Evolutionary conservation across 2,329 filamentous ascomycete species (phyloP).

Genomic region (Ophiostoma tasmaniense): DNA sequence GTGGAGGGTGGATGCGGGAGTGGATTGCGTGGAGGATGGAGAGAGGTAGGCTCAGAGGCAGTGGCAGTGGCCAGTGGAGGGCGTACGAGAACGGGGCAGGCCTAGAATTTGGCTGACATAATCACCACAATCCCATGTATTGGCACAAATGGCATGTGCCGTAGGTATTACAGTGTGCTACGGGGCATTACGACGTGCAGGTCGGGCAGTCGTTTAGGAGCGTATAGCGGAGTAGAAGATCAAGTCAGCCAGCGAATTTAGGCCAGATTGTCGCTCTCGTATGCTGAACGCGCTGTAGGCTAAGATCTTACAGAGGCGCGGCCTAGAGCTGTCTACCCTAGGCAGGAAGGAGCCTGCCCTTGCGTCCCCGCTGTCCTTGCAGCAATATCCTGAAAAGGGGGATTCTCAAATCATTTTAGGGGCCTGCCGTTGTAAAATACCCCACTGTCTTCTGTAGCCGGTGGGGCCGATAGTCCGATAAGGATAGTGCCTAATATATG

Average conservation of each 20-base stretch:
- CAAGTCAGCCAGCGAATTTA: not conserved
- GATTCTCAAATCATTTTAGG: not conserved
- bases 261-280: not conserved
- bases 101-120: too few species aligned
- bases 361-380: not conserved
- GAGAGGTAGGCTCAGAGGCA: not conserved
- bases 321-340: not conserved
- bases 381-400: not conserved
- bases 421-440: not conserved
- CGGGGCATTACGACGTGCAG: not conserved
- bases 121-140: too few species aligned
- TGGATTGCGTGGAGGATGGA: slow-evolving; percentile 10
- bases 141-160: not conserved
- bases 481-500: not conserved
- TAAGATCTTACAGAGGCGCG: not conserved
- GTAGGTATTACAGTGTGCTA: not conserved
- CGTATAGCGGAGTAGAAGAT: not conserved
- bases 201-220: not conserved
- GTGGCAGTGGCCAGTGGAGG: too few species aligned
- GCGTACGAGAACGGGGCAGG: slow-evolving; percentile 1
- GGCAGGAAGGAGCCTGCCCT: not conserved
- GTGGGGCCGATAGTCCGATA: not conserved
- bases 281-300: not conserved
- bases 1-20: slow-evolving; percentile 9
- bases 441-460: not conserved